Base-by-base conservation (phyloP, 371 early-diverging fungal genomes). In the Mucor racemosus region DNA sequence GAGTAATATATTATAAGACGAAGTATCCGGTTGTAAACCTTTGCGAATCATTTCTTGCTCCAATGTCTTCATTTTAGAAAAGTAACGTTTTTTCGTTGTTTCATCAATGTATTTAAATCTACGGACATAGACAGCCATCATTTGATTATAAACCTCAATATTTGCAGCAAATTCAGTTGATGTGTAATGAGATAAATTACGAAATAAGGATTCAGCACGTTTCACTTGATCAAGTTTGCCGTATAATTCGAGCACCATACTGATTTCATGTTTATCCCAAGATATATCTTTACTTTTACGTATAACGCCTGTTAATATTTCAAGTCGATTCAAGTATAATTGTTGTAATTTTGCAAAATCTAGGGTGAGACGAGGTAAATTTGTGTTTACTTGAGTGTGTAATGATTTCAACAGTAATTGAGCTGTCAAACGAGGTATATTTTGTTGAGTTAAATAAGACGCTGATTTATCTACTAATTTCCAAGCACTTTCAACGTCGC, bases 71-170 rank as follows among this genome's bases (percentile, higher is more conserved):
- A 76, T 61, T 38, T 76, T 79, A 15, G 72, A 69, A 17, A 71
- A 44, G 41, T 67, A 71, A 4, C 79, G 54, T 9, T 55, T 66
- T 19, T 63, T 73, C 7, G 66, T 53, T 7, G 55, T 7, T 13
- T 68, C 63, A 38, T 76, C 74, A 7, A 68, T 41, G 39, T 58
- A 33, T 41, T 66, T 68, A 26, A 75, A 71, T 26, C 66, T 69
- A 34, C 71, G 69, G 3, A 80, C 64, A 64, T 80, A 74, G 0
- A 69, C 68, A 3, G 76, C 69, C 46, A 77, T 64, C 26, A 80
- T 26, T 9, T 65, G 61, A 42, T 80, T 80, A 57, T 70, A 80
- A 5, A 71, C 66, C 8, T 67, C 61, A 5, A 64, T 19, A 5
- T 64, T 70, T 4, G 63, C 50, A 14, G 62, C 46, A 13, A 64